Evolutionary conservation across 2,329 filamentous ascomycete genomes (phyloP), one percentile per base, ranked within the genome.

Genomic region (Paecilomyces formosus): DNA sequence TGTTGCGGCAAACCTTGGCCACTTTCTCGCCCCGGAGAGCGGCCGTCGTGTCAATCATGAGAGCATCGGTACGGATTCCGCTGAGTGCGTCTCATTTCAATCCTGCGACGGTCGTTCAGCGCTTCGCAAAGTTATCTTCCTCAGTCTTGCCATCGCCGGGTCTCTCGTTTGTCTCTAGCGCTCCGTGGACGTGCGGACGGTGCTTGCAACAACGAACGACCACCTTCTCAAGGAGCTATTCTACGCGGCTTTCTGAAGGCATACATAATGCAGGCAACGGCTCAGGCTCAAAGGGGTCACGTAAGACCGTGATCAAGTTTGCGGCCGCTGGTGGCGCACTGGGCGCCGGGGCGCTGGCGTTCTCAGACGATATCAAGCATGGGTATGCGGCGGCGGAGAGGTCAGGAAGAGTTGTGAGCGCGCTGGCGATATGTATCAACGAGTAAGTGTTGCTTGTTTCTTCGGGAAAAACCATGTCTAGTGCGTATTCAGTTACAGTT

Each of bases 351-450:
- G 75, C 75, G 5, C 70, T 84, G 54, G 76, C 79, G 9, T 79
- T 84, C 64, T 81, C 77, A 53, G 82, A 86, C 55, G 86, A 96
- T 64, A 85, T 91, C 63, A 89, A 88, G 72, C 86, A 90, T 77
- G 82, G 83, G 33, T 93, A 90, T 70, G 84, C 87, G 56, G 89
- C 90, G 11, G 84, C 84, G 1, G 87, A 91, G 76, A 83, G 93
- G 64, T 88, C 89, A 33, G 88, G 89, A 8, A 84, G 93, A 62
- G 93, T 97, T 22, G 86, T 87, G 11, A 80, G 83, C 26, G 85
- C 89, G 28, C 74, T 97, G 66, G 85, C 84, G 13, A 79, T 96
- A 58, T 92, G 89, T 76, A 94, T 97, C 64, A 92, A 93, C 70
- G 93, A 96, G 91, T 96, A 79, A 68, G 81, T 78, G 28, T 55